phyloP scores from a whole-genome alignment of 2,329 filamentous ascomycete species.

The Hypoxylon sp. region DNA sequence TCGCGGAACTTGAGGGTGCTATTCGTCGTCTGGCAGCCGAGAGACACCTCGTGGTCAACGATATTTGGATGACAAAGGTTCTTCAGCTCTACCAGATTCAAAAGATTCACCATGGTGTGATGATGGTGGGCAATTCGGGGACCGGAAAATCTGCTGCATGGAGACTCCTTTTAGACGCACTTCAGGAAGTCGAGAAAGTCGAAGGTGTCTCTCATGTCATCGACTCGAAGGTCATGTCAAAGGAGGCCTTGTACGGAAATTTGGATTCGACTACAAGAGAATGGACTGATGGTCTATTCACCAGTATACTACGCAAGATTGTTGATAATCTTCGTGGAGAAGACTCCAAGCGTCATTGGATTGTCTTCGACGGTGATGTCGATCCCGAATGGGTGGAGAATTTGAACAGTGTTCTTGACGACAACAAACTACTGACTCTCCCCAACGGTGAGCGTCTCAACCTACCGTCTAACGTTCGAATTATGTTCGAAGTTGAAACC shows the following conservation, averaged over 20 bases:
- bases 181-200: constrained; percentile 90
- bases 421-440: constrained; percentile 97
- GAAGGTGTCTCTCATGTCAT: constrained; percentile 98
- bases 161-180: constrained; percentile 90
- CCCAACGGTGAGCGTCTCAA: constrained; percentile 99
- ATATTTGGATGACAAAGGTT: constrained; percentile 97
- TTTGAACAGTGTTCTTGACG: constrained; percentile 98
- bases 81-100: constrained; percentile 98
- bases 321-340: constrained; percentile 98
- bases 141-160: constrained; percentile 96
- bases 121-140: constrained; percentile 99
- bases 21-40: constrained; percentile 87
- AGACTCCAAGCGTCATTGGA: constrained; percentile 97
- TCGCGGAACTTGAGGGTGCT: constrained; percentile 82
- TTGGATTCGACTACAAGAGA: constrained; percentile 97
- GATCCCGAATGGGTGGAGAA: constrained; percentile 99
- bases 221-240: constrained; percentile 99
- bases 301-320: constrained; percentile 96
- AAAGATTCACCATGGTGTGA: constrained; percentile 97
- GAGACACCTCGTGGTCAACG: constrained; percentile 88
- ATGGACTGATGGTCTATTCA: constrained; percentile 99
- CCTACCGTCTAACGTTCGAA: constrained; percentile 92
- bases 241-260: constrained; percentile 95
- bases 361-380: constrained; percentile 98
- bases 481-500: constrained; percentile 99